These are phyloP conservation scores for Didymella keratinophila DNA, from an alignment of 2,329 filamentous ascomycete genomes.

Conservation along the genomic window DNA sequence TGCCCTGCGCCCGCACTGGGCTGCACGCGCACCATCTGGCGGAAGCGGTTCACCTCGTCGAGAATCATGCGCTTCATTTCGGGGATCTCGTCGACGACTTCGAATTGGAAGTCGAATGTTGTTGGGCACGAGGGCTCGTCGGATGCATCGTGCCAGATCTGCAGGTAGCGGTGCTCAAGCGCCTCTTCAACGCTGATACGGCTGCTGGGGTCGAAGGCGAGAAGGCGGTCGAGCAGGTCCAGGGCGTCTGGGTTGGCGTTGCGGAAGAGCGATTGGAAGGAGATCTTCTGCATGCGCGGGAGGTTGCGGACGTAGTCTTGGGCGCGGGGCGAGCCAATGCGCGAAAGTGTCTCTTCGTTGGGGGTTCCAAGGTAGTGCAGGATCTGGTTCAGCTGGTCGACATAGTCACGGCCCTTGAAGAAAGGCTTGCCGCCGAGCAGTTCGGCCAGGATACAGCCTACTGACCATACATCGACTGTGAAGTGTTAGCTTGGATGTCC, in stretches of 20 bases:
- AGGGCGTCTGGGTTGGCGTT: conserved; percentile 95
- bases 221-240: conserved; percentile 94
- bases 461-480: conserved; percentile 97
- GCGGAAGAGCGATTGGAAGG: conserved; percentile 87
- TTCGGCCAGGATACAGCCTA: conserved; percentile 96
- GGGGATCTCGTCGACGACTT: conserved; percentile 91
- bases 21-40: conserved; percentile 62
- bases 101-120: conserved; percentile 98
- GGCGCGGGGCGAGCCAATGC: conserved; percentile 93
- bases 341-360: conserved; percentile 89
- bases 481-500: conserved; percentile 31
- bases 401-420: conserved; percentile 99
- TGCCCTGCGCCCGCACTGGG: conserved; percentile 43
- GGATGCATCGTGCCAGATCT: conserved; percentile 97
- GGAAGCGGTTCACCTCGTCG: conserved; percentile 90
- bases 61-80: conserved; percentile 98
- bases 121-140: conserved; percentile 94
- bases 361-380: conserved; percentile 97
- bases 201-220: conserved; percentile 92
- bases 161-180: conserved; percentile 93
- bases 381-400: conserved; percentile 99
- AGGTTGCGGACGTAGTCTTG: conserved; percentile 99
- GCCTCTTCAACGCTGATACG: conserved; percentile 95
- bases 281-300: conserved; percentile 91
- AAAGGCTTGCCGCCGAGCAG: conserved; percentile 95